Evolutionary conservation across 1,139 yeast species (phyloP).

Genomic region (Taphrina pruni): DNA sequence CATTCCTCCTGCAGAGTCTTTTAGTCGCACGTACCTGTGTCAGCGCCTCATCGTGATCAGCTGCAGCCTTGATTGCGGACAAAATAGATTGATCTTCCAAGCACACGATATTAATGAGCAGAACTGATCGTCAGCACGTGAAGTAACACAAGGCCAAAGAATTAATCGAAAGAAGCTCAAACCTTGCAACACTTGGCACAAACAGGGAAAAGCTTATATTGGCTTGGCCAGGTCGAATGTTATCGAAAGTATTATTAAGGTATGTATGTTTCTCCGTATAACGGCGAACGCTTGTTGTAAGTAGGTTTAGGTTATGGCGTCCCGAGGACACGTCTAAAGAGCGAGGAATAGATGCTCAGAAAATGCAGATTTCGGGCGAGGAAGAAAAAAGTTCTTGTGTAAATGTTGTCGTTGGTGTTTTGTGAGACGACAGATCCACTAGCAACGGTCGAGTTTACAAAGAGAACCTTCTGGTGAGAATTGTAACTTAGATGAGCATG

Average conservation of each 20-base stretch:
- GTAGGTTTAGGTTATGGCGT: slow-evolving; percentile 17
- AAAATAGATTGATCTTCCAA: too few species aligned
- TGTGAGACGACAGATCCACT: too few species aligned
- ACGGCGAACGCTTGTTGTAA: slow-evolving; percentile 3
- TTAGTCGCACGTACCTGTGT: too few species aligned
- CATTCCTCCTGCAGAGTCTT: too few species aligned
- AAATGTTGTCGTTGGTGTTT: too few species aligned
- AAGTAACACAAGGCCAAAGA: not conserved
- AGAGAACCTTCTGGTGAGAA: not conserved
- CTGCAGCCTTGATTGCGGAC: too few species aligned
- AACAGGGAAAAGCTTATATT: not conserved
- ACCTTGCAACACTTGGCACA: too few species aligned
- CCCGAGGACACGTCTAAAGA: slow-evolving; percentile 1
- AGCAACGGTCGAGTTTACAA: not conserved
- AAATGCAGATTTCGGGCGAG: slow-evolving; percentile 3
- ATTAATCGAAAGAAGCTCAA: not conserved
- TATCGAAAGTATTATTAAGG: too few species aligned
- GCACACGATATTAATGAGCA: too few species aligned
- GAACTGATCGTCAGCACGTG: not conserved
- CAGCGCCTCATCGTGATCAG: too few species aligned
- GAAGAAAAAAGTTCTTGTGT: not conserved
- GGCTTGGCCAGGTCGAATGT: not conserved
- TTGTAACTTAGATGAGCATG: slow-evolving; percentile 4
- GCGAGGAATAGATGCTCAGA: slow-evolving; percentile 9
- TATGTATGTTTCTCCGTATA: not conserved